Base-by-base conservation (phyloP, 805 yeast species). In the Wickerhamiella cacticola region DNA sequence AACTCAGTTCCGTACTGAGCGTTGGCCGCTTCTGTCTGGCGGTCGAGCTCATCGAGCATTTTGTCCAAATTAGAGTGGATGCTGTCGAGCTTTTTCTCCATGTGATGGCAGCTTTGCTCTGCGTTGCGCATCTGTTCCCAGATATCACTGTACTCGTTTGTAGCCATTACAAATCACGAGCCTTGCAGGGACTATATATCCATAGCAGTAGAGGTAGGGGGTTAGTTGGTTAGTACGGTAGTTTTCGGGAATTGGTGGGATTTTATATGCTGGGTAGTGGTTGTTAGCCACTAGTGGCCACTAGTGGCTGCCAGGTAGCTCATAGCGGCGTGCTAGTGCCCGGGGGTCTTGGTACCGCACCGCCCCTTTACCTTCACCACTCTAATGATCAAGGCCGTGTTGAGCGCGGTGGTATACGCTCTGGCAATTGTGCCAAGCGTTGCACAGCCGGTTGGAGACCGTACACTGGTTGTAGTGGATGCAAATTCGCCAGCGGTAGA, bases 391-490 rank as follows among this genome's bases (percentile, higher is more conserved):
- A 24, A 39, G 22, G 44, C 34, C 31, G 44, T 41, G 35, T 19
- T 31, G 39, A 35, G 7, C 29, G 24, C 41, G 48, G 28, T 31
- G 10, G 23, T 29, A 13, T 16, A 13, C 15, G 52, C 40, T 19
- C 25, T 47, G 35, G 57, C 55, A 19, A 15, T 39, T n/a, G 36
- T 31, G 36, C 36, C 36, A 15, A 15, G 31, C 12, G 10, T 34
- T 21, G 56, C 61, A n/a, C 46, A 53, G 23, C 57, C 58, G 15
- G 52, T 48, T 33, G 52, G 43, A 31, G 55, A 50, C 26, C 56
- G 59, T 13, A 62, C 64, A 7, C 59, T 64, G 18, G 61, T 63
- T 7, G 55, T 64, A 12, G 53, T 55, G 6, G 68, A 63, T 41
- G 55, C 54, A n/a, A 50, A 52, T 23, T 51, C 51, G 25, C 42